Evolutionary conservation across 139 green algal species (phyloP), one percentile per base, ranked within the genome.

Genomic region (Chlamydomonas schloesseri): DNA sequence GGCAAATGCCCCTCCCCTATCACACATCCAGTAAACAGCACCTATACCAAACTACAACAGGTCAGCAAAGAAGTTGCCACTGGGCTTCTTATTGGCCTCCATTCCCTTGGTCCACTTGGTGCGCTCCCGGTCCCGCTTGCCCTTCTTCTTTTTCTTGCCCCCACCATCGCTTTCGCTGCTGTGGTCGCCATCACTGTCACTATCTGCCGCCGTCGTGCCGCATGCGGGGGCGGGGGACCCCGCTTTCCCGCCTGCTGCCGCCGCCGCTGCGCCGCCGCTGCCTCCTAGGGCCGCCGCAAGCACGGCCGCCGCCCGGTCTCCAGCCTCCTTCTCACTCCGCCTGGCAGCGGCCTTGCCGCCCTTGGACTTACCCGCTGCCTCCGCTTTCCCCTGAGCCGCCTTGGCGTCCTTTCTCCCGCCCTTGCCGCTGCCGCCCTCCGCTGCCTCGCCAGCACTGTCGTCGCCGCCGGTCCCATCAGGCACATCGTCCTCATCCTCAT

Each of bases 21-120:
- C n/a, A n/a, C n/a, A n/a, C n/a, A n/a, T n/a, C n/a, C n/a, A n/a
- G n/a, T n/a, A n/a, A n/a, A n/a, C n/a, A n/a, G n/a, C n/a, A n/a
- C n/a, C n/a, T n/a, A n/a, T n/a, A n/a, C n/a, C n/a, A n/a, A n/a
- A 5, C 42, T 50, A 91, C 28, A 92, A 37, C 71, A 94, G 47
- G 69, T 90, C 91, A 29, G 87, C 72, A 79, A 94, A 94, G 62
- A 94, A 94, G 65, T 91, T 90, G 29, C 71, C 68, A 5, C 31
- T 29, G 14, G 33, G 57, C n/a, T 62, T 50, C 60, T 83, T 85
- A n/a, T 74, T 82, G 67, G 81, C 60, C 65, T 79, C 79, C 31
- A 53, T 33, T 29, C 81, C 86, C 55, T 82, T 73, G 28, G 84
- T 90, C 55, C 84, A 90, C 31, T 81, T 84, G 21, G 83, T 91